Evolutionary conservation across 495 filamentous ascomycete species (phyloP).

Genomic region (Aspergillus campestris): DNA sequence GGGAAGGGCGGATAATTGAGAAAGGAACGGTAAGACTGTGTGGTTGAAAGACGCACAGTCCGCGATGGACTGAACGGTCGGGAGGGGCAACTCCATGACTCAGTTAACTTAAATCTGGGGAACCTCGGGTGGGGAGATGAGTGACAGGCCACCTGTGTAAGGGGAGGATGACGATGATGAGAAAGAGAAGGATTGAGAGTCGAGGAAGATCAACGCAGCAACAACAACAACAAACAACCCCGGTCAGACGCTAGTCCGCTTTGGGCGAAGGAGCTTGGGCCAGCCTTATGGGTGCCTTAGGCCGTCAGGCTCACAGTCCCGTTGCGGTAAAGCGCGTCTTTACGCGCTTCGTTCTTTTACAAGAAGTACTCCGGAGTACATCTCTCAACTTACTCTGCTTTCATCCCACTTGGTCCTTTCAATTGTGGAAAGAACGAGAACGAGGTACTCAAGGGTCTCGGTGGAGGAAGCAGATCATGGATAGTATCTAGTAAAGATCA

Average conservation of each 20-base stretch:
- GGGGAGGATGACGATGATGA: slow-evolving; percentile 2
- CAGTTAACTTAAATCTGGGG: neutral
- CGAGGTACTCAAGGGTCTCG: too few relatives aligned
- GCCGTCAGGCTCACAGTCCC: slow-evolving; percentile 6
- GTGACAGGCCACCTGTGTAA: neutral
- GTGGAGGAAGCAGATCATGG: slow-evolving; percentile 5
- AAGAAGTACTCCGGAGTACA: too few relatives aligned
- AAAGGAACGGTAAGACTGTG: slow-evolving; percentile 66
- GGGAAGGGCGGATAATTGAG: slow-evolving; percentile 68
- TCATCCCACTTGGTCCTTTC: too few relatives aligned
- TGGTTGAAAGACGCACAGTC: slow-evolving; percentile 67
- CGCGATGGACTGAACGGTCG: slow-evolving; percentile 53
- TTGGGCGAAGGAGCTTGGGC: slow-evolving; percentile 12
- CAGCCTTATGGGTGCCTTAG: slow-evolving; percentile 14
- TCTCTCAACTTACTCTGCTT: too few relatives aligned
- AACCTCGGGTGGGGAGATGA: neutral
- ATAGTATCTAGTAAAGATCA: neutral
- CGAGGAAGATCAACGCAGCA: neutral
- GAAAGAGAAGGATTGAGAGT: neutral
- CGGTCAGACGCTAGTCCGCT: slow-evolving; percentile 14
- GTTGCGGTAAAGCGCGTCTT: too few relatives aligned
- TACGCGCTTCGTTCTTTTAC: slow-evolving; percentile 1
- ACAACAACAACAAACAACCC: slow-evolving; percentile 4
- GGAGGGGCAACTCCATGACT: slow-evolving; percentile 55
- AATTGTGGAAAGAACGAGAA: too few relatives aligned